Base-by-base conservation (phyloP, 345 rosid genomes). In the Lenwebbia sp. region DNA sequence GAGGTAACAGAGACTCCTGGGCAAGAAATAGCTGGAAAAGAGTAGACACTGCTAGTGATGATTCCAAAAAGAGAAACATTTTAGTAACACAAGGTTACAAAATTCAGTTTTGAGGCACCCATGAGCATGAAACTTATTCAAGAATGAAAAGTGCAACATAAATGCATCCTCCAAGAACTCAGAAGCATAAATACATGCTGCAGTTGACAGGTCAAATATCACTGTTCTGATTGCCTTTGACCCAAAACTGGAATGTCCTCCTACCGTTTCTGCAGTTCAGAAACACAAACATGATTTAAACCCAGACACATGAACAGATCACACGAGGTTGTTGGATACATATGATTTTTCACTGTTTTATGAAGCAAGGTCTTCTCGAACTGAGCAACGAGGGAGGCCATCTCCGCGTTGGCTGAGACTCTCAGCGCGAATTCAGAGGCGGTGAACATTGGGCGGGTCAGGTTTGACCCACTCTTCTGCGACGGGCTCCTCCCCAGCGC, bases 231-330 rank as follows among this genome's bases (percentile, higher is more conserved):
- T 51, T 15, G 86, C 83, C 86, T 85, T 85, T 96, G 99, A 82
- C 99, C 99, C 92, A 96, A 89, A 90, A 93, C 94, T 70, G 99
- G 88, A 82, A 96, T 96, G 88, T 96, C 98, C 89, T 96, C 96
- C 0, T 94, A 96, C 40, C 99, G 96, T 93, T 95, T 96, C 99
- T 93, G 93, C 84, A 89, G 86, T 85, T 82, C 14, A 87, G 85
- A 55, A 88, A 83, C 57, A 91, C 74, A 40, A 12, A 84, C 21
- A 50, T 49, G 13, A 47, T 49, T 50, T 15, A 44, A 44, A n/a
- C 53, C 54, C 41, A 84, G 55, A 47, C 44, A 84, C 49, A 44
- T 56, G 54, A 84, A 51, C 3, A 83, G 17, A 83, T 17, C 40
- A 17, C 57, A 37, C 53, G 7, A n/a, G 23, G 41, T n/a, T n/a